phyloP scores from a whole-genome alignment of 495 filamentous ascomycete species.

The Cudoniella acicularis region DNA sequence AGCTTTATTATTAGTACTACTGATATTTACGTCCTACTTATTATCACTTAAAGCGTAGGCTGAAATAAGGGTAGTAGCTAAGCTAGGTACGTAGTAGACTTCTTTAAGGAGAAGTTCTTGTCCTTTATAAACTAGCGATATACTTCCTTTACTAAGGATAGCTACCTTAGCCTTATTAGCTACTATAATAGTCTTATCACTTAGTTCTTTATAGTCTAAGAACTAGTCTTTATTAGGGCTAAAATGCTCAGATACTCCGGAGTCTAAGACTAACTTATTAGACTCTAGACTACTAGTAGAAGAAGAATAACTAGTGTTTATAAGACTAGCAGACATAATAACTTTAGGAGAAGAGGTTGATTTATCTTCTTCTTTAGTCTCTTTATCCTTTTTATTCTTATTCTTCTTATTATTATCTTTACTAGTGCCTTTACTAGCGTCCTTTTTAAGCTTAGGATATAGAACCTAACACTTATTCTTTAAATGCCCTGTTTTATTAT shows the following conservation, averaged over 20 bases:
- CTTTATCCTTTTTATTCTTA: no score
- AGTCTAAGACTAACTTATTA: conserved; percentile 10
- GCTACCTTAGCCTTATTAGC: conserved; percentile 1
- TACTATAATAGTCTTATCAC: conserved; percentile 1
- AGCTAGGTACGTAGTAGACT: conserved; percentile 8
- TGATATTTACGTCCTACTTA: neutral
- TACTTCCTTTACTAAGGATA: conserved; percentile 5
- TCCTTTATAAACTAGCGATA: conserved; percentile 5
- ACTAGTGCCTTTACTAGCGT: no score
- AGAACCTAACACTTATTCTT: no score
- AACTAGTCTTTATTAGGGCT: conserved; percentile 11
- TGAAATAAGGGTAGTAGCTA: conserved; percentile 8
- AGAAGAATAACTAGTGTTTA: neutral
- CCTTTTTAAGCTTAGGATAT: no score
- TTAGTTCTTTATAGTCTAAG: conserved; percentile 6
- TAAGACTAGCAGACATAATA: no score
- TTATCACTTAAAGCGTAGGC: conserved; percentile 8
- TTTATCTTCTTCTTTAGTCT: no score
- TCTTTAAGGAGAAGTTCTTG: conserved; percentile 6
- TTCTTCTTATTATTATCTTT: no score
- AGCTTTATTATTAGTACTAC: conserved; percentile 4
- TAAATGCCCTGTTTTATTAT: no score
- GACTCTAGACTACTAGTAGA: neutral
- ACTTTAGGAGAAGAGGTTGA: no score
- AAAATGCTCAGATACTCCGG: conserved; percentile 7